These are phyloP conservation scores for Paramecium primaurelia DNA, from an alignment of 73 alveolate genomes.

Conservation along the genomic window DNA sequence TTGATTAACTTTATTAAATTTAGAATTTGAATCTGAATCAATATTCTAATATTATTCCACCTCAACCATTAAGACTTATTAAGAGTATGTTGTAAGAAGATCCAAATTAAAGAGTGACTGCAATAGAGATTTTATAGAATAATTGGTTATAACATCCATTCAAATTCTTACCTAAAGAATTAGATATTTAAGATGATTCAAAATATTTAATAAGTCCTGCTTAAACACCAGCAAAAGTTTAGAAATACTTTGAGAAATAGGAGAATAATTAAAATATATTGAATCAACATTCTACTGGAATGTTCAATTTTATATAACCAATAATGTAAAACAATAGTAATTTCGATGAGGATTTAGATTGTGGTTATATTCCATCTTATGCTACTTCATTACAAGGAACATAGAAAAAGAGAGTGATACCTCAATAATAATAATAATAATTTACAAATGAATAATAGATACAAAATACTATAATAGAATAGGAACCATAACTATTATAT, in stretches of 20 bases:
- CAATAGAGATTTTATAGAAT: background rate
- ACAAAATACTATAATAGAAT: background rate
- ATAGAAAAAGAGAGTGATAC: background rate
- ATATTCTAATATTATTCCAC: background rate
- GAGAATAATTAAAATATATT: background rate
- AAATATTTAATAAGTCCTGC: constrained; percentile 34
- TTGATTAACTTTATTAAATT: constrained; percentile 14
- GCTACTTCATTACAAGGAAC: background rate
- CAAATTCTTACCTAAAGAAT: constrained; percentile 43
- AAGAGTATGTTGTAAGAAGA: background rate
- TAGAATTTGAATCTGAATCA: background rate
- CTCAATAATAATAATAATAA: background rate
- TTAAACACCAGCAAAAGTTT: background rate
- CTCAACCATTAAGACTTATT: background rate
- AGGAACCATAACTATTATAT: background rate
- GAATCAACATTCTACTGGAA: background rate
- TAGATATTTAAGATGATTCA: background rate
- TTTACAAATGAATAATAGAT: background rate
- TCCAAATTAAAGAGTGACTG: background rate
- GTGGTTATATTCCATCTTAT: constrained; percentile 25
- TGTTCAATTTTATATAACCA: background rate
- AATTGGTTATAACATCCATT: background rate
- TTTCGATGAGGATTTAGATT: constrained; percentile 19
- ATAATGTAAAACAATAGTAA: background rate
- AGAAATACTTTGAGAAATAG: background rate